Evolutionary conservation across 164 flowering plant genomes (phyloP).

Genomic region (Stephania japonica): DNA sequence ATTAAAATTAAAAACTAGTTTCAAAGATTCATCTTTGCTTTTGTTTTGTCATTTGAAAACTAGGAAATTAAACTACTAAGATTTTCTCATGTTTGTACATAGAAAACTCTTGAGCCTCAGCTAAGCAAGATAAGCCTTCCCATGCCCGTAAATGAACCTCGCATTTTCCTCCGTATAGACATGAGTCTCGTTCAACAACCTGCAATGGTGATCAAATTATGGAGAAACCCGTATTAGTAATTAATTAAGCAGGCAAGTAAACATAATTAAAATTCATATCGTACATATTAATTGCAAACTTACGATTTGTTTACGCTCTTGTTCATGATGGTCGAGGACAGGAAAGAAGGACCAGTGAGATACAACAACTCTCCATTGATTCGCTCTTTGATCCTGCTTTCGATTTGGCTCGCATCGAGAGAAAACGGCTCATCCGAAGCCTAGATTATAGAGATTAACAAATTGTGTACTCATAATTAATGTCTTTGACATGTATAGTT

Average conservation of each 20-base stretch:
- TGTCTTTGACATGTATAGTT: background rate
- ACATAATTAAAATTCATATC: background rate
- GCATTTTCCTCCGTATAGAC: slow-evolving; percentile 81
- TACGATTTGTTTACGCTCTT: slow-evolving; percentile 59
- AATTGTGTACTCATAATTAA: background rate
- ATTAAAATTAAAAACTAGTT: background rate
- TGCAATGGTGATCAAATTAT: slow-evolving; percentile 17
- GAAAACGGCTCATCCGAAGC: slow-evolving; percentile 70
- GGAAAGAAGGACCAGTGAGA: slow-evolving; percentile 52
- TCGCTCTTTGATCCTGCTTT: slow-evolving; percentile 52
- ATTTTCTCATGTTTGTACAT: background rate
- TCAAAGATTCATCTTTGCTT: background rate
- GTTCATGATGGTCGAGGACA: slow-evolving; percentile 63
- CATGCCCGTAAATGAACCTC: slow-evolving; percentile 74
- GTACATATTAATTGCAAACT: slow-evolving; percentile 11
- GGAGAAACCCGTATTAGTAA: background rate
- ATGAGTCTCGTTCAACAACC: slow-evolving; percentile 78
- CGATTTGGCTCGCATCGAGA: slow-evolving; percentile 51
- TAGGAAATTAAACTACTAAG: background rate
- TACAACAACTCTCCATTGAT: slow-evolving; percentile 57
- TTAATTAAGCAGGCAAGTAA: background rate
- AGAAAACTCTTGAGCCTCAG: slow-evolving; percentile 11
- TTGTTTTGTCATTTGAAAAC: background rate
- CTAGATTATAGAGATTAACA: slow-evolving; percentile 22
- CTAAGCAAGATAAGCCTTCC: slow-evolving; percentile 38